Evolutionary conservation across 1,284 basidiomycete species (phyloP), one percentile per base, ranked within the genome.

Genomic region (Puccinia horiana): DNA sequence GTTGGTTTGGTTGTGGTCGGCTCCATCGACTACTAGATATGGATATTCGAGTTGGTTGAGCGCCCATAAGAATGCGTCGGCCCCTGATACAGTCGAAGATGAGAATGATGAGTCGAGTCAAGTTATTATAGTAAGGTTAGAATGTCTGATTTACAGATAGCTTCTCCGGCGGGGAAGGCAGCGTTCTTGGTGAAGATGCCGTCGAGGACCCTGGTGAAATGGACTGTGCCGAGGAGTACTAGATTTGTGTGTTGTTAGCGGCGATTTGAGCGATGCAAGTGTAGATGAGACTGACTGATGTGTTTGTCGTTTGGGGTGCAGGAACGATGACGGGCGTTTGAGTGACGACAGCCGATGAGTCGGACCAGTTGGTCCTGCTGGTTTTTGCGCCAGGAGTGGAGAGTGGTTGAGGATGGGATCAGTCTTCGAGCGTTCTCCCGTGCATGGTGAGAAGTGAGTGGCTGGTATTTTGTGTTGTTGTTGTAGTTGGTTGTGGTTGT

Each of bases 21-120:
- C 35, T 12, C 79, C 79, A 16, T 81, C 49, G 44, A 81, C 79
- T 1, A 81, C 44, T 6, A 81, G 49, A 40, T 74, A 74, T 6
- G 79, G 79, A 42, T 81, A 74, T 14, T 81, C 40, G 37, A 81
- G 70, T 42, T 81, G 69, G 73, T 74, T 61, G 37, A 81, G 56
- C 26, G 79, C 79, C 69, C 70, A 81, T 18, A 81, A n/a, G 35
- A 81, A 52, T 18, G 79, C 79, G 37, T 81, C 79, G n/a, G 79
- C 79, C 79, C 79, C 79, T 81, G 18, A n/a, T n/a, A n/a, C n/a
- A n/a, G n/a, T n/a, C n/a, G n/a, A n/a, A n/a, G n/a, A n/a, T n/a
- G n/a, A n/a, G n/a, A n/a, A n/a, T n/a, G n/a, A n/a, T n/a, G n/a
- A n/a, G n/a, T n/a, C n/a, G n/a, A n/a, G n/a, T n/a, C n/a, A n/a